Evolutionary conservation across 2,329 filamentous ascomycete genomes (phyloP).

Genomic region (Fusarium pininemorale): DNA sequence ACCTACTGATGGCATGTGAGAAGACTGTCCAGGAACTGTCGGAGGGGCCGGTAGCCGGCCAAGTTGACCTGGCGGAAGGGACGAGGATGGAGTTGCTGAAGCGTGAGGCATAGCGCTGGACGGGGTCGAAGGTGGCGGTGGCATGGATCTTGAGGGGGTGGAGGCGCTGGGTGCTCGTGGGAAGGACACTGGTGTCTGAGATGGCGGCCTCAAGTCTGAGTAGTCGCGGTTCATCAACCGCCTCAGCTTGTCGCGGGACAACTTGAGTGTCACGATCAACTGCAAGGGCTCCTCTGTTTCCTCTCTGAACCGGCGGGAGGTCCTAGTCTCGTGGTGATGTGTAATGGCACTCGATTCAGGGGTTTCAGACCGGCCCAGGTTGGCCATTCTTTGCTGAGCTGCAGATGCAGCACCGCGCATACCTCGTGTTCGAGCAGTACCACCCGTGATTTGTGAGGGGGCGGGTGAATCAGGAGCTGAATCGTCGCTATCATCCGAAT

Average conservation of each 20-base stretch:
- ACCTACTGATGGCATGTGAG: conserved; percentile 68
- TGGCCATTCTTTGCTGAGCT: conserved; percentile 87
- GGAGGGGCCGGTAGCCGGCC: conserved; percentile 76
- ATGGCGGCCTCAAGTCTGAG: conserved; percentile 50
- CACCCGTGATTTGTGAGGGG: conserved; percentile 72
- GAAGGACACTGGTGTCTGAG: conserved; percentile 48
- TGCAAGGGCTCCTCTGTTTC: conserved; percentile 80
- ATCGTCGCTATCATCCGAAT: conserved; percentile 92
- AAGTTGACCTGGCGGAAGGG: conserved; percentile 62
- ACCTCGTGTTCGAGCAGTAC: conserved; percentile 85
- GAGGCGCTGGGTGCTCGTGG: conserved; percentile 46
- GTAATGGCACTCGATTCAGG: conserved; percentile 73
- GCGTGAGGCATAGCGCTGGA: conserved; percentile 50
- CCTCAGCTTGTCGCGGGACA: conserved; percentile 76
- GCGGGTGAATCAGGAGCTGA: conserved; percentile 88
- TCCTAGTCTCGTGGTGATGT: conserved; percentile 78
- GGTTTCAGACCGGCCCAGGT: conserved; percentile 84
- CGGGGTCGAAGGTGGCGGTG: conserved; percentile 52
- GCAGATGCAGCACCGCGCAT: conserved; percentile 89
- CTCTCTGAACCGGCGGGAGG: conserved; percentile 73
- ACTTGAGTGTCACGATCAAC: conserved; percentile 77
- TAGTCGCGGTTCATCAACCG: conserved; percentile 68
- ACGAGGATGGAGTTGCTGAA: conserved; percentile 47
- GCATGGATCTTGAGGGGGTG: conserved; percentile 46
- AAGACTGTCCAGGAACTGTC: conserved; percentile 63